phyloP scores from a whole-genome alignment of 2,329 filamentous ascomycete species.

The Dendryphion nanum region DNA sequence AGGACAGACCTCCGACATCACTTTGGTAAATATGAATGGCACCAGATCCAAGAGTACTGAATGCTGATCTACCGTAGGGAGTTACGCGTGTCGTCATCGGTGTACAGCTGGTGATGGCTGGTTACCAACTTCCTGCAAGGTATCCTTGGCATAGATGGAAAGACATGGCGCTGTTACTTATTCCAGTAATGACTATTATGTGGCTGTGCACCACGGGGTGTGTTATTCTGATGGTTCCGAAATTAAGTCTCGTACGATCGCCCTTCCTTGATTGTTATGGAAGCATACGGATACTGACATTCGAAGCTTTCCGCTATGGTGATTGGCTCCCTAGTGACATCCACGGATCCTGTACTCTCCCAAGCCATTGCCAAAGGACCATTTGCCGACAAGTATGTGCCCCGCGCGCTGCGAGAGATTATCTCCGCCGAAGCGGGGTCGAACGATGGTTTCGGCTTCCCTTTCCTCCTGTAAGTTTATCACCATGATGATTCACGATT shows the following conservation, averaged over 20 bases:
- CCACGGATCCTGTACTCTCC: conserved; percentile 58
- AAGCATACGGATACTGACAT: conserved; percentile 1
- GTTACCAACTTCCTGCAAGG: conserved; percentile 57
- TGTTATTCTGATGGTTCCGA: conserved; percentile 53
- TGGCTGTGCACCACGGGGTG: conserved; percentile 58
- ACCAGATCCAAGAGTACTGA: not conserved
- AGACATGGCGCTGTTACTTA: not conserved
- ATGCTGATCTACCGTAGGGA: conserved; percentile 25
- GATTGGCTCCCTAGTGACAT: conserved; percentile 59
- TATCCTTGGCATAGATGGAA: conserved; percentile 33
- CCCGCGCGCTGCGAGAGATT: conserved; percentile 55
- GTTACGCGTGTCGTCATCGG: conserved; percentile 57
- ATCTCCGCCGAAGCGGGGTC: conserved; percentile 60
- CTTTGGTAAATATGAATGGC: conserved; percentile 25
- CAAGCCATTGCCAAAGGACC: conserved; percentile 60
- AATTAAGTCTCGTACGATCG: conserved; percentile 37
- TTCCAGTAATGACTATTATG: conserved; percentile 32
- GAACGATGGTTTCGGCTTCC: conserved; percentile 61
- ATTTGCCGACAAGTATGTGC: conserved; percentile 59
- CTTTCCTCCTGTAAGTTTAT: conserved; percentile 52
- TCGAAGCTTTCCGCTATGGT: conserved; percentile 52
- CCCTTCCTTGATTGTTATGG: too few relatives aligned
- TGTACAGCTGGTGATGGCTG: conserved; percentile 59
- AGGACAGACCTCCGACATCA: conserved; percentile 32
- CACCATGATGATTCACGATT: not conserved